These are phyloP conservation scores for Clavariopsis aquatica DNA, from an alignment of 495 filamentous ascomycete species.

Conservation along the genomic window DNA sequence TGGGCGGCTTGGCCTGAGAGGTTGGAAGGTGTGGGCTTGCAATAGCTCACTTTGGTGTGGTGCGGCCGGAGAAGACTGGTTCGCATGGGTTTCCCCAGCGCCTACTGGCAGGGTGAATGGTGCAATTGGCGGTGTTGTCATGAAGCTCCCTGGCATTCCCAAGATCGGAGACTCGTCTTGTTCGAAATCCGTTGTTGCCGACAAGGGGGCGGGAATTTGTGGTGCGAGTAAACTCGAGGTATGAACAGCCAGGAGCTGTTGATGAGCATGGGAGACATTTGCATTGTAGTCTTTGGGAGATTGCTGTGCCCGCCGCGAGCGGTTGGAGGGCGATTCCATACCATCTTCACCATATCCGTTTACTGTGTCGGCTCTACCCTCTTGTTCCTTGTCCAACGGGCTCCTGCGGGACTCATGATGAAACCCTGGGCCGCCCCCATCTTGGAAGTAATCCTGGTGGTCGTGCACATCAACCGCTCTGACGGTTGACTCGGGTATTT, in stretches of 20 bases:
- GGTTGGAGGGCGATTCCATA: neutral
- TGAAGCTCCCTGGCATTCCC: slow-evolving; percentile 63
- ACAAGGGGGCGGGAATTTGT: slow-evolving; percentile 30
- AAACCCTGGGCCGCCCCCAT: neutral
- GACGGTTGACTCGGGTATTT: slow-evolving; percentile 35
- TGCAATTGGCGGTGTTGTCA: slow-evolving; percentile 47
- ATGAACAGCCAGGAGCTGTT: slow-evolving; percentile 19
- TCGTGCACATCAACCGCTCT: slow-evolving; percentile 14
- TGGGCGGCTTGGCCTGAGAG: neutral
- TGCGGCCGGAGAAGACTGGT: slow-evolving; percentile 47
- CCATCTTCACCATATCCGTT: neutral
- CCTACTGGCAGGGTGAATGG: slow-evolving; percentile 54
- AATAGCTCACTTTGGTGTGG: slow-evolving; percentile 19
- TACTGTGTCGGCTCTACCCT: neutral
- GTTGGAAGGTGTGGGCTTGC: slow-evolving; percentile 39
- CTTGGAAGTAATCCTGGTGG: neutral
- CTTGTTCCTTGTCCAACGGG: neutral
- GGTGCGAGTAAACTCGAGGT: slow-evolving; percentile 21
- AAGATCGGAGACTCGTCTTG: slow-evolving; percentile 58
- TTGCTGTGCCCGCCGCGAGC: neutral
- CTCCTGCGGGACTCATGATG: neutral
- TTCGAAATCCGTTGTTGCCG: slow-evolving; percentile 42
- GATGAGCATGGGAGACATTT: neutral
- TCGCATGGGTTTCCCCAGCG: slow-evolving; percentile 56
- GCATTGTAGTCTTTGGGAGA: neutral